Evolutionary conservation across 805 yeast genomes (phyloP), one percentile per base, ranked within the genome.

Genomic region (Komagataella ulmi): DNA sequence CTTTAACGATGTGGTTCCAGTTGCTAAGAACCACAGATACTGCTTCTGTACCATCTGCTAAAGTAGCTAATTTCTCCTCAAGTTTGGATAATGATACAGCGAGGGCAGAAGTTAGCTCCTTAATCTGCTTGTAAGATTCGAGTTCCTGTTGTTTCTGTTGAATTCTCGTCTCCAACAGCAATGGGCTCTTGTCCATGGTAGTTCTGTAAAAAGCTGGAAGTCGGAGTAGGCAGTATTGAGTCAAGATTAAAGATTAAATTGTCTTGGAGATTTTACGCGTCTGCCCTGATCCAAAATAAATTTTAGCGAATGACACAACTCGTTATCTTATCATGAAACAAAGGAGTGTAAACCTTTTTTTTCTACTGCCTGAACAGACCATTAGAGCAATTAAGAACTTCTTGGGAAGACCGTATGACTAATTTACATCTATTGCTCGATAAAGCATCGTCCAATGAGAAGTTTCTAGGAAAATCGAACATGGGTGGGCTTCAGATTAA

Each of bases 1-100:
- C 75, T 53, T 78, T 70, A 17, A 80, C 67, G 17, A 83, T 81
- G 52, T 75, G 77, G 52, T 75, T 74, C 90, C 90, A 83, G 57
- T 80, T 82, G 2, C 78, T 70, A 58, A 85, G 70, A 1, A 83
- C 77, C 4, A 72, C 64, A 2, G 79, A 77, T 6, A 81, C 81
- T 44, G 83, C 75, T 48, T 73, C 80, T 1, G 88, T 73, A 0
- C 88, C 88, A 45, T 74, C 74, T 49, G 72, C 65, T 64, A 80
- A 65, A 14, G 69, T 69, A 17, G 70, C 74, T 7, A 83, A 60
- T 54, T 76, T 75, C 4, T 65, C 63, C n/a, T 74, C 75, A 3
- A 81, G 66, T 17, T 66, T 67, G 44, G 74, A 77, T 17, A 83
- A 65, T 55, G 78, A 76, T 2, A 54, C 53, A 6, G 77, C 73